Percentiles rank a stretch among this genome's conserved stretches.
Conservation (phyloP, 345 rosid species). For the Euphorbia tirucalli region DNA sequence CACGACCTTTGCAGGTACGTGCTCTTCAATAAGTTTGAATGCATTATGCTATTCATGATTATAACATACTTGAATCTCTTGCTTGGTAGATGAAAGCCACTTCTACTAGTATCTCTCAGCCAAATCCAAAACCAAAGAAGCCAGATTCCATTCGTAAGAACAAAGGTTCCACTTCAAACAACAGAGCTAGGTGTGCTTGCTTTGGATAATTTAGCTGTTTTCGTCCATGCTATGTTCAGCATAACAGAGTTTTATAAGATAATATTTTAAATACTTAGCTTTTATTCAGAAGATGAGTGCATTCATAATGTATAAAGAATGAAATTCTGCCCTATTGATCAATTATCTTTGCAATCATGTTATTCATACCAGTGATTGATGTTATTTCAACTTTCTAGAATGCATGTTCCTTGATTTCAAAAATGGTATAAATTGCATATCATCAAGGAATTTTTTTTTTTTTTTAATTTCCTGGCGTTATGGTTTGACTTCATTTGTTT, state of each 20-base stretch:
- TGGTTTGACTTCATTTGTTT: not conserved
- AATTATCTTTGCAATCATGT: not conserved
- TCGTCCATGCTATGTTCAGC: not conserved
- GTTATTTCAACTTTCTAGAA: not conserved
- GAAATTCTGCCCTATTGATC: not conserved
- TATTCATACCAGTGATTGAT: not conserved
- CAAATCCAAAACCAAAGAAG: slow-evolving; percentile 48
- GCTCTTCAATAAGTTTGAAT: not conserved
- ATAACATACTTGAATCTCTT: slow-evolving; percentile 2
- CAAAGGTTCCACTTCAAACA: slow-evolving; percentile 62
- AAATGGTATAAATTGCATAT: not conserved
- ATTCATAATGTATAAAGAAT: not conserved
- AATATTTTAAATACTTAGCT: not conserved
- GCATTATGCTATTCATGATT: not conserved
- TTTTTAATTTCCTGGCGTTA: too few relatives aligned
- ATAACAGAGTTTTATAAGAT: not conserved
- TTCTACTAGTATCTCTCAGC: slow-evolving; percentile 32
- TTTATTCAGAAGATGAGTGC: not conserved
- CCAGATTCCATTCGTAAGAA: slow-evolving; percentile 39
- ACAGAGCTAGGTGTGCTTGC: slow-evolving; percentile 45
- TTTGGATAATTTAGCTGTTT: slow-evolving; percentile 4
- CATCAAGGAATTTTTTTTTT: not conserved
- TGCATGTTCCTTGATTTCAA: not conserved
- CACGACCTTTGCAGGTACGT: slow-evolving; percentile 39
- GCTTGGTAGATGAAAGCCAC: slow-evolving; percentile 36